Evolutionary conservation across 805 yeast genomes (phyloP).

Genomic region (Lipomyces yamanashiensis): DNA sequence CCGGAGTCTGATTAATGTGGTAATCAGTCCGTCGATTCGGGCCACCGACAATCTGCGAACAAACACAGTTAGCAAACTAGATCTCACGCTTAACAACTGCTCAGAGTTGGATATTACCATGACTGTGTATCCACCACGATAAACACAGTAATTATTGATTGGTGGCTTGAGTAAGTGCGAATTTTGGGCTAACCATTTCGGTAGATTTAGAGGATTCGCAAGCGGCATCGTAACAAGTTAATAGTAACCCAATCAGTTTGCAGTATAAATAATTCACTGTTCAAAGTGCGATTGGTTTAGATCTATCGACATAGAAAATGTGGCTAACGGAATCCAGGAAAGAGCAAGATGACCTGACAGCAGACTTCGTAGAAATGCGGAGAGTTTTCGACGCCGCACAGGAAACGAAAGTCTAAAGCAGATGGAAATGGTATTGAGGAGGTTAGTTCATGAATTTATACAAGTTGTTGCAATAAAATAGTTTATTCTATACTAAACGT

Average conservation of each 20-base stretch:
- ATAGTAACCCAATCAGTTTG: neutral
- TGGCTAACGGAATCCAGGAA: no score
- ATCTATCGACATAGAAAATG: neutral
- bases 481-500: no score
- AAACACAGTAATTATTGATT: conserved; percentile 87
- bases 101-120: conserved; percentile 55
- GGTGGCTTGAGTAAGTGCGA: conserved; percentile 82
- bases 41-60: conserved; percentile 75
- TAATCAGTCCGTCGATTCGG: conserved; percentile 94
- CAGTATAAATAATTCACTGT: neutral
- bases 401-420: no score
- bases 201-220: conserved; percentile 58
- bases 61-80: neutral
- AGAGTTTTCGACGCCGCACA: no score
- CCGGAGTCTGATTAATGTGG: conserved; percentile 93
- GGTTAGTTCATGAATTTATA: no score
- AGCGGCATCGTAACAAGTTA: conserved; percentile 49
- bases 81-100: neutral
- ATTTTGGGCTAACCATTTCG: conserved; percentile 81
- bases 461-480: no score
- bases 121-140: conserved; percentile 88
- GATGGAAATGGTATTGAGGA: no score
- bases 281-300: neutral
- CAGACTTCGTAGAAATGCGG: no score
- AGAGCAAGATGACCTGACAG: no score